phyloP scores from a whole-genome alignment of 2,329 filamentous ascomycete species.

The Fusarium sororula region DNA sequence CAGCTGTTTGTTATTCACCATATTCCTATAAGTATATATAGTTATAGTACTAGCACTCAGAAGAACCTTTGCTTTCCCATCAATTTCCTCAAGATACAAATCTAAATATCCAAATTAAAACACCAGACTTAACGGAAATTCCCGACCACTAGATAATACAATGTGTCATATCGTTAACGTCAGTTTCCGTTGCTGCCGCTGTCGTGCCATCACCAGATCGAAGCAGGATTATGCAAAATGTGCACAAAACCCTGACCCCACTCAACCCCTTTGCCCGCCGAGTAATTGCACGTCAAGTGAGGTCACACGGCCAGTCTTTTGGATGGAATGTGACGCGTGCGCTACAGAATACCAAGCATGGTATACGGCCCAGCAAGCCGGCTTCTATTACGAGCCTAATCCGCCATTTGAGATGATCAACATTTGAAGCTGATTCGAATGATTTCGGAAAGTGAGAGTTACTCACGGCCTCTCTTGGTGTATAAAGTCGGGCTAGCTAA shows the following conservation, averaged over 20 bases:
- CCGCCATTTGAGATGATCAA: background rate
- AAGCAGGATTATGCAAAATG: background rate
- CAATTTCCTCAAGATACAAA: background rate
- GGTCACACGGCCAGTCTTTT: background rate
- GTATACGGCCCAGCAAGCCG: background rate
- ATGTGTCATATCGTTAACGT: background rate
- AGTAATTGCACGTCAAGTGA: background rate
- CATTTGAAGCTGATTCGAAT: background rate
- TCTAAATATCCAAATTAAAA: background rate
- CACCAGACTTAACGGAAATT: rapidly evolving
- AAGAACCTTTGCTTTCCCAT: background rate
- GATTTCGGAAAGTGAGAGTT: background rate
- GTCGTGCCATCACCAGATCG: background rate
- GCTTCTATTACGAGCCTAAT: background rate
- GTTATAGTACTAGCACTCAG: background rate
- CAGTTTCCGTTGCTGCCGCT: background rate
- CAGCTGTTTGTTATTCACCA: background rate
- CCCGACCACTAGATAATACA: background rate
- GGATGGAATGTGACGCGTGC: background rate
- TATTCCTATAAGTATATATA: background rate
- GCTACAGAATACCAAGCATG: background rate
- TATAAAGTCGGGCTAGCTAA: background rate
- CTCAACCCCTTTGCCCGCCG: background rate
- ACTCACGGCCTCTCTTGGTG: background rate
- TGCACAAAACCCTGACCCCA: background rate